A percentile compares a stretch with the other conserved stretches of the same genome.
phyloP scores from a whole-genome alignment of 2,329 filamentous ascomycete species.

The Canariomyces notabilis region DNA sequence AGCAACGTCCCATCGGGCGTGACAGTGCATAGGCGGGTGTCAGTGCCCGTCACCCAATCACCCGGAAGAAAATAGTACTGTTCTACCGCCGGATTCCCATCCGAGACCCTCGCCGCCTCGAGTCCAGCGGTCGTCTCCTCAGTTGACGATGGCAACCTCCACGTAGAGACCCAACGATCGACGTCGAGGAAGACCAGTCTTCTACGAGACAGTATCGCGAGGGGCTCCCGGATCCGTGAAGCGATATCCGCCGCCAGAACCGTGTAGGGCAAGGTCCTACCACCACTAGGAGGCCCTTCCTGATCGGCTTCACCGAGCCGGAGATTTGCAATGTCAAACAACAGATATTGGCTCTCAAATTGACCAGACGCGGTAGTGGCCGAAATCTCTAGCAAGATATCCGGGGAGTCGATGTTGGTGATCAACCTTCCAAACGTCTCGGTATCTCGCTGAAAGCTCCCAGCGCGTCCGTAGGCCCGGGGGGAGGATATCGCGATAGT shows the following conservation, averaged over 20 bases:
- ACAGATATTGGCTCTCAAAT: background rate
- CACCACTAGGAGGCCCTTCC: too few relatives aligned
- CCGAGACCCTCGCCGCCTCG: background rate
- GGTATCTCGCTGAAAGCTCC: background rate
- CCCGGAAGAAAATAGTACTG: conserved; percentile 6
- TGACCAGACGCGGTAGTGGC: background rate
- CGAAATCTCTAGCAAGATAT: background rate
- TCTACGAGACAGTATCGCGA: conserved; percentile 1
- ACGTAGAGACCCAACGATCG: conserved; percentile 9
- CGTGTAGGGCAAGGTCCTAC: background rate
- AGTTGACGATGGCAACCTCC: background rate
- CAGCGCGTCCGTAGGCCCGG: too few relatives aligned
- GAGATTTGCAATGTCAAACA: background rate
- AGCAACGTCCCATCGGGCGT: conserved; percentile 5
- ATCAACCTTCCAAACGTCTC: background rate
- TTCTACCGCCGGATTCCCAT: too few relatives aligned
- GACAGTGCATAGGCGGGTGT: background rate
- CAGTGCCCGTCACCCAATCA: conserved; percentile 3
- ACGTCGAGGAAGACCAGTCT: conserved; percentile 4
- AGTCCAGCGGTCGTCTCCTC: background rate
- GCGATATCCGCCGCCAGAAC: background rate
- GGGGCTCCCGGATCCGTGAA: conserved; percentile 2
- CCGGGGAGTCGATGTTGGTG: background rate
- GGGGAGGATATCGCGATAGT: background rate
- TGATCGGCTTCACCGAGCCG: background rate